Conservation (phyloP, 73 alveolate genomes). For the Effrenium voratum region DNA sequence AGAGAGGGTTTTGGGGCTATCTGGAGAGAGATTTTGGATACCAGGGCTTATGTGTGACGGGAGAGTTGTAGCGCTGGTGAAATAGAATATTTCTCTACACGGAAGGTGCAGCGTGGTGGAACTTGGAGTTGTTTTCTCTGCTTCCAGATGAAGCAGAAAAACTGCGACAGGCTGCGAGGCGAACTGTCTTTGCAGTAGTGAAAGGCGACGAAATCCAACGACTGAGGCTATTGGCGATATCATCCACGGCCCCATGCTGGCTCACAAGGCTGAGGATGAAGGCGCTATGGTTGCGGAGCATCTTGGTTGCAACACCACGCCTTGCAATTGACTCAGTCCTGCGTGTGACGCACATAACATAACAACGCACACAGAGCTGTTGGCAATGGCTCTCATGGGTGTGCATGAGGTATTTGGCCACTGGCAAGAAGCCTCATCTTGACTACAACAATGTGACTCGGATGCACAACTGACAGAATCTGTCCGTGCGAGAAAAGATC, state of each 20-base stretch:
- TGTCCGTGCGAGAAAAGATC: not conserved
- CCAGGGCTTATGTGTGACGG: too few relatives aligned
- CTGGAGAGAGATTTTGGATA: too few relatives aligned
- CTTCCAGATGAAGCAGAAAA: too few relatives aligned
- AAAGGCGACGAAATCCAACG: not conserved
- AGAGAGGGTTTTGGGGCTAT: too few relatives aligned
- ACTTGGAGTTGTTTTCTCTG: too few relatives aligned
- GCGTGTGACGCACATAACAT: not conserved
- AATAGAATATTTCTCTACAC: too few relatives aligned
- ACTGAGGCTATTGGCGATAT: conserved; percentile 93
- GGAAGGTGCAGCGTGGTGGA: too few relatives aligned
- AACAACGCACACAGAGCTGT: conserved; percentile 46
- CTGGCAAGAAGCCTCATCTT: conserved; percentile 88
- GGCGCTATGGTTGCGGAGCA: conserved; percentile 91
- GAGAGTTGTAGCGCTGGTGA: too few relatives aligned
- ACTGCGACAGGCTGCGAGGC: not conserved
- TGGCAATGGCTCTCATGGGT: not conserved
- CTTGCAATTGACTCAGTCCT: not conserved
- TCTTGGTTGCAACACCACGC: conserved; percentile 3
- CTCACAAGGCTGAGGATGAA: conserved; percentile 94
- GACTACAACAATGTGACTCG: conserved; percentile 82
- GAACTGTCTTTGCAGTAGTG: not conserved
- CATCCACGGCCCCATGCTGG: conserved; percentile 94
- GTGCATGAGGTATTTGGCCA: conserved; percentile 63
- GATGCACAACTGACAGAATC: not conserved